Evolutionary conservation across 805 yeast genomes (phyloP).

Genomic region (Pichia nanzhaoensis): DNA sequence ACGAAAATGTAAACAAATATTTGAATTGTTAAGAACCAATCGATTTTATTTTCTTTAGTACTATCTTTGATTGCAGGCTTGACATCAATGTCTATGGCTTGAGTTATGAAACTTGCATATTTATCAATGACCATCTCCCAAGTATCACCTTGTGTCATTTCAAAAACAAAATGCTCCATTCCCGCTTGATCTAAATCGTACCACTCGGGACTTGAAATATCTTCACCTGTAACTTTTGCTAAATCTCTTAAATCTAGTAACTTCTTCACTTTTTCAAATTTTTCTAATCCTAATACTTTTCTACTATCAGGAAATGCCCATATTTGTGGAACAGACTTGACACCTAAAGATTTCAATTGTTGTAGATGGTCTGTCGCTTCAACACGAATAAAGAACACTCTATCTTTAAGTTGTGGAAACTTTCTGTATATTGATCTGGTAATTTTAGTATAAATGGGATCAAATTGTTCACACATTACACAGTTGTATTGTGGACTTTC

Average conservation of each 20-base stretch:
- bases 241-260: background rate
- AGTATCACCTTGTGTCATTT: conserved; percentile 11
- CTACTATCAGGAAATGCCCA: conserved; percentile 48
- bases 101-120: conserved; percentile 8
- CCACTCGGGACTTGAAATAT: conserved; percentile 3
- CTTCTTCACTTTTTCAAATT: conserved; percentile 1
- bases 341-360: conserved; percentile 34
- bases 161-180: conserved; percentile 14
- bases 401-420: conserved; percentile 33
- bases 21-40: conserved; percentile 8
- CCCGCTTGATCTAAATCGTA: conserved; percentile 11
- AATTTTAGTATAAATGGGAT: conserved; percentile 35
- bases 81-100: conserved; percentile 7
- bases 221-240: conserved; percentile 3
- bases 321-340: conserved; percentile 56
- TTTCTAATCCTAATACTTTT: conserved; percentile 9
- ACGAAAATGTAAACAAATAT: conserved; percentile 9
- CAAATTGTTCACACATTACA: conserved; percentile 39
- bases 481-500: conserved; percentile 39
- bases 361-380: conserved; percentile 43
- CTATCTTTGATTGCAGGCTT: background rate
- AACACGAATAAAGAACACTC: conserved; percentile 40
- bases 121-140: conserved; percentile 10
- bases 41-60: background rate
- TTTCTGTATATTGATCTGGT: conserved; percentile 39